phyloP scores from a whole-genome alignment of 2,329 filamentous ascomycete species.

The Ophiocordyceps camponoti-floridani region DNA sequence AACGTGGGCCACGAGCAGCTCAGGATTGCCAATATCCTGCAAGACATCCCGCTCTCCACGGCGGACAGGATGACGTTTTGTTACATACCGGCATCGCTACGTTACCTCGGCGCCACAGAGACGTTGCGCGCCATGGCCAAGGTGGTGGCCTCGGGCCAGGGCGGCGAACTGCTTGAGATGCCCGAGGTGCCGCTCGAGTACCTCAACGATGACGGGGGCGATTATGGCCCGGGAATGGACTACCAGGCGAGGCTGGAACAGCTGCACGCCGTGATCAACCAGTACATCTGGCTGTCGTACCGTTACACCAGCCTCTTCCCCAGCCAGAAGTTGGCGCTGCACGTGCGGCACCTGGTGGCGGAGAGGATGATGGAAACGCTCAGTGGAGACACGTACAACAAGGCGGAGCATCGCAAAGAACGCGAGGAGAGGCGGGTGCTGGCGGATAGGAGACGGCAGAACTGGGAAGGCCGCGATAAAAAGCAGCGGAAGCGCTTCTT shows the following conservation, averaged over 20 bases:
- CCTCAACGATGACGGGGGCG: slow-evolving; percentile 35
- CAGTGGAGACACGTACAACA: slow-evolving; percentile 31
- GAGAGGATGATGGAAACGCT: slow-evolving; percentile 39
- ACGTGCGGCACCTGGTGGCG: slow-evolving; percentile 65
- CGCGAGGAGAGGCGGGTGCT: slow-evolving; percentile 6
- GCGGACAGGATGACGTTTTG: slow-evolving; percentile 62
- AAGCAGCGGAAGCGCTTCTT: background rate
- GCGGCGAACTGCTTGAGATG: slow-evolving; percentile 56
- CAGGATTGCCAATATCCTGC: slow-evolving; percentile 54
- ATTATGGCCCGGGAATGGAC: slow-evolving; percentile 18
- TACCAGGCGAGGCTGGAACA: slow-evolving; percentile 56
- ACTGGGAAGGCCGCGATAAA: background rate
- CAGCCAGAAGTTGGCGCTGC: slow-evolving; percentile 56
- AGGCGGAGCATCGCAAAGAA: slow-evolving; percentile 12
- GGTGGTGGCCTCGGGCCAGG: slow-evolving; percentile 48
- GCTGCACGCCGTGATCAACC: slow-evolving; percentile 65
- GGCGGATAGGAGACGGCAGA: too few relatives aligned
- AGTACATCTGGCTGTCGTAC: slow-evolving; percentile 89
- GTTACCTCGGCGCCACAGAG: slow-evolving; percentile 24
- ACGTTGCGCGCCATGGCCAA: slow-evolving; percentile 47
- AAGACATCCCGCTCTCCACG: slow-evolving; percentile 51
- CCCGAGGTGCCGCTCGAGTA: slow-evolving; percentile 51
- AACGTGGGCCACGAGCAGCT: slow-evolving; percentile 39
- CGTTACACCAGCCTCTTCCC: slow-evolving; percentile 68
- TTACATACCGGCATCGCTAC: slow-evolving; percentile 46